A percentile compares a stretch with the other conserved stretches of the same genome.
Evolutionary conservation across 2,329 filamentous ascomycete species (phyloP).

Genomic region (Ceratocystis papillata): DNA sequence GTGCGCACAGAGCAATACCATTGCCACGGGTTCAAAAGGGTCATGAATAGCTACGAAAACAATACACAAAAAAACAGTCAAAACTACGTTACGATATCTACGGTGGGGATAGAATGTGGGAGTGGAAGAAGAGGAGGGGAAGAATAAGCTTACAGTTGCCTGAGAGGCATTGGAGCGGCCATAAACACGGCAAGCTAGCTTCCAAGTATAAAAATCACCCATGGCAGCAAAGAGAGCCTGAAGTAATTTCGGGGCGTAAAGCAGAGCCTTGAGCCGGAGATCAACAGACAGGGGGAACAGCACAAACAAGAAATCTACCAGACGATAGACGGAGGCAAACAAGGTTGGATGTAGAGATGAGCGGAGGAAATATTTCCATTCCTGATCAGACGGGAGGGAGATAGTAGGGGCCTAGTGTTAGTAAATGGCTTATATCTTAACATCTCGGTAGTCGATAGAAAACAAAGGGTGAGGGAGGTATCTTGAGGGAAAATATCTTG

Average conservation of each 20-base stretch:
- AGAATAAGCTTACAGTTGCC: constrained; percentile 50
- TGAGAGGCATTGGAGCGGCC: constrained; percentile 54
- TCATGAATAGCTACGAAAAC: constrained; percentile 52
- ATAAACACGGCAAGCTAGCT: constrained; percentile 62
- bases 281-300: constrained; percentile 41
- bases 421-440: constrained; percentile 1
- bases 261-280: constrained; percentile 52
- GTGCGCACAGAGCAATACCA: constrained; percentile 93
- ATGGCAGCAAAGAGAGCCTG: constrained; percentile 70
- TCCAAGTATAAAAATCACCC: constrained; percentile 81
- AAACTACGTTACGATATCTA: constrained; percentile 21
- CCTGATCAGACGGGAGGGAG: constrained; percentile 43
- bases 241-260: constrained; percentile 60
- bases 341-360: constrained; percentile 85
- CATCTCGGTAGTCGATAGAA: neutral
- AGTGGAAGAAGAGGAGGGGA: neutral
- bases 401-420: neutral
- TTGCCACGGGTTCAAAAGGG: constrained; percentile 75
- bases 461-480: neutral
- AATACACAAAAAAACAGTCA: constrained; percentile 18
- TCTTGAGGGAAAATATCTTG: constrained; percentile 24
- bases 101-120: constrained; percentile 27
- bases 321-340: constrained; percentile 65
- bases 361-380: constrained; percentile 81
- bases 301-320: constrained; percentile 46